Conservation (phyloP, 441 rosid genomes). For the Geranium incanum region DNA sequence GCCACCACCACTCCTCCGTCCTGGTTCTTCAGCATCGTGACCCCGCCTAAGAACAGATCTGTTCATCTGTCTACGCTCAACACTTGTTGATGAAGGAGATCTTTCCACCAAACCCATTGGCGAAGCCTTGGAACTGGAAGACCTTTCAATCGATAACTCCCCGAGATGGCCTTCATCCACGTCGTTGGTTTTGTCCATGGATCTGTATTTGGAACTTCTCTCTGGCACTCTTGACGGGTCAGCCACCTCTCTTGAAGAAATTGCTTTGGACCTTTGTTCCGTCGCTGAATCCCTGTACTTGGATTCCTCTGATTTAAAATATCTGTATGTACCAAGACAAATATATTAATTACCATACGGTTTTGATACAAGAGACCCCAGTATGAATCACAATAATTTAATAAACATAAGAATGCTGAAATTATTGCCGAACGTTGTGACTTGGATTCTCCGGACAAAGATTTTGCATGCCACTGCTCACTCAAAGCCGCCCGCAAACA, state of each 20-base stretch:
- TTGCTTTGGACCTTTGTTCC: constrained; percentile 50
- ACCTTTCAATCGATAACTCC: constrained; percentile 60
- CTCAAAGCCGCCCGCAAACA: background rate
- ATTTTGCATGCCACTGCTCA: background rate
- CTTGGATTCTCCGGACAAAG: background rate
- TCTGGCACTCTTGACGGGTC: constrained; percentile 52
- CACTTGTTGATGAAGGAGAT: constrained; percentile 71
- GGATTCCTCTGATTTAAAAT: constrained; percentile 41
- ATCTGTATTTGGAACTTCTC: constrained; percentile 51
- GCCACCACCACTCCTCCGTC: constrained; percentile 47
- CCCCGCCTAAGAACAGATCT: constrained; percentile 53
- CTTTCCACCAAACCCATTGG: constrained; percentile 60
- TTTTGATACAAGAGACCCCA: background rate
- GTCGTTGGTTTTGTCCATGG: constrained; percentile 48
- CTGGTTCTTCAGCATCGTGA: constrained; percentile 69
- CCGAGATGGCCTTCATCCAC: constrained; percentile 58
- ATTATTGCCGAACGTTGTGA: background rate
- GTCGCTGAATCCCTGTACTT: constrained; percentile 37
- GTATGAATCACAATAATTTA: background rate
- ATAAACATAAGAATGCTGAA: constrained; percentile 5
- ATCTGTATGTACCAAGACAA: constrained; percentile 32
- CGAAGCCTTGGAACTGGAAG: constrained; percentile 70
- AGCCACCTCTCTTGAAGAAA: constrained; percentile 46
- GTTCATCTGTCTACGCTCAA: constrained; percentile 63
- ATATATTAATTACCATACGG: background rate